phyloP scores from a whole-genome alignment of 352 stramenopile genomes.

The Phytopythium aichiense region DNA sequence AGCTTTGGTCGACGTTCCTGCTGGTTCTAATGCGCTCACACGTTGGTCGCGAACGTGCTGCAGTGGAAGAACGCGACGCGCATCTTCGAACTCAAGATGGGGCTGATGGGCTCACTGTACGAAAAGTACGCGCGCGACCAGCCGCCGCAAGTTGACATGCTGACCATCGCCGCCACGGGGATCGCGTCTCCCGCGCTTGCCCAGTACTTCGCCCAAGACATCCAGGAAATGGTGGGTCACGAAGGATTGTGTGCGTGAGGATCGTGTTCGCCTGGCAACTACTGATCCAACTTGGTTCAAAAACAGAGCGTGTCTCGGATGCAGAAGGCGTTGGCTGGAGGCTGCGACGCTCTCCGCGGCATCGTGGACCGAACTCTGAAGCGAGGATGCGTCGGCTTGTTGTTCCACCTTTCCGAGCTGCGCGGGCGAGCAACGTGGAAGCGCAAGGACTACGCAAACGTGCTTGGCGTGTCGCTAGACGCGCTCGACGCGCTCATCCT shows the following conservation, averaged over 20 bases:
- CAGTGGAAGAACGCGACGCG: conserved; percentile 75
- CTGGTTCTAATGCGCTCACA: not conserved
- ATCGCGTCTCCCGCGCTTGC: conserved; percentile 59
- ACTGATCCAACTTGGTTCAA: not conserved
- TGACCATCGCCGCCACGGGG: conserved; percentile 50
- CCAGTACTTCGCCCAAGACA: conserved; percentile 81
- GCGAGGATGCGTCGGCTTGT: conserved; percentile 23
- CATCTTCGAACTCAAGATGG: conserved; percentile 78
- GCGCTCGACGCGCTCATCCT: conserved; percentile 35
- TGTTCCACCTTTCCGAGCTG: conserved; percentile 54
- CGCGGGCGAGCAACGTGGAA: conserved; percentile 52
- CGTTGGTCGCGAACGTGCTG: not conserved
- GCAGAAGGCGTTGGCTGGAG: conserved; percentile 43
- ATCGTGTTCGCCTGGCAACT: not conserved
- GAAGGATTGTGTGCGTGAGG: not conserved
- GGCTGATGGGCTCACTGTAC: conserved; percentile 65
- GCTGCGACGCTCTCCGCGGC: conserved; percentile 29
- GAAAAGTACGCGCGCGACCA: conserved; percentile 71
- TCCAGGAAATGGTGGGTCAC: conserved; percentile 64
- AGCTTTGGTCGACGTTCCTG: not conserved
- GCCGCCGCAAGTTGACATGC: conserved; percentile 67
- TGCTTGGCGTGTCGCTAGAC: conserved; percentile 31
- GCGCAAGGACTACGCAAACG: conserved; percentile 16
- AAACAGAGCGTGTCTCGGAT: conserved; percentile 55
- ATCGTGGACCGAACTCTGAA: conserved; percentile 40